Evolutionary conservation across 2,329 filamentous ascomycete species (phyloP), one percentile per base, ranked within the genome.

Genomic region (Arthrobotrys musiformis): DNA sequence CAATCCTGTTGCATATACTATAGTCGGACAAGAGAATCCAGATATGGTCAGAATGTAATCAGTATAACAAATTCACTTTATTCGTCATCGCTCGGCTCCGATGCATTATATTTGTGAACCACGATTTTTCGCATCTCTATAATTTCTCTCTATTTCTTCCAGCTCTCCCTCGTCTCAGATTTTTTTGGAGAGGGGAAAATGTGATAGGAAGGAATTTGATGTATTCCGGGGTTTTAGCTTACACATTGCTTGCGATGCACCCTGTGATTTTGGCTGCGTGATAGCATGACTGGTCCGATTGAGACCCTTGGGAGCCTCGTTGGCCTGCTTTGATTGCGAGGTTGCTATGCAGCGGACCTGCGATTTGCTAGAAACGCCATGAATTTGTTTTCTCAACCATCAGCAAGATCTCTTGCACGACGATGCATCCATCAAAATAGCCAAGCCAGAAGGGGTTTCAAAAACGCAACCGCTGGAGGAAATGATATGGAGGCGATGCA

Each of bases 261-360:
- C 95, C 86, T 99, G 95, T 35, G 94, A 95, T 86, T 97, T 98
- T 83, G 94, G 94, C 85, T 98, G 94, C 26, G 95, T 99, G 86
- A 99, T 94, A 83, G 87, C 84, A 78, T 89, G 86, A 78, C 94
- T 97, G 83, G 94, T 87, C 84, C 89, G 93, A 88, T 99, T 99
- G 84, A 97, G 66, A 19, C 73, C 73, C 54, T 70, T 70, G 4
- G 73, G 60, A 52, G 73, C 60, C 42, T 70, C 66, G 60, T 52
- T 70, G 58, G 73, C 66, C 28, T 69, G 73, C 17, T 67, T 60
- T 50, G 66, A 58, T 54, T 66, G 73, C 35, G 73, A 70, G 33
- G 73, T 77, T 44, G 73, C 61, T 67, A 77, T 77, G 42, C 73
- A 77, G 30, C 73, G 73, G 52, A 70, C 48, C 66, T 77, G 66